Base-by-base conservation (phyloP, 2,329 filamentous ascomycete species). In the Fusarium citri region DNA sequence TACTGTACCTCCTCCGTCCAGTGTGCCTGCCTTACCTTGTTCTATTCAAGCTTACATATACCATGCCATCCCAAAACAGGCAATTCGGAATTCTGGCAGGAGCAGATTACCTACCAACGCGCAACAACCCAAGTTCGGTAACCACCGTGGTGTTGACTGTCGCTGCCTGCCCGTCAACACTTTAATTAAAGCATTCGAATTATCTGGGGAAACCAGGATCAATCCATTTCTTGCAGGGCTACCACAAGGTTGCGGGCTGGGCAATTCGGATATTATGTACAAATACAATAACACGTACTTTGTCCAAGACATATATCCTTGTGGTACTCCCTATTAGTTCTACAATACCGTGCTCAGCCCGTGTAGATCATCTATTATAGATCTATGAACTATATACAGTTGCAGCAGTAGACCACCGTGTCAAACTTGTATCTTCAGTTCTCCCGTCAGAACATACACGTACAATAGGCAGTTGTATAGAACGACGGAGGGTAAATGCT, bases 161-260 rank as follows among this genome's bases (percentile, higher is more conserved):
- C n/a, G 45, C 45, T 41, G 22, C 43, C 45, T 58, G 22, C 50
- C 49, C 48, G 31, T 51, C 23, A 31, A 40, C 23, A 59, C 25
- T 61, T 30, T 30, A 65, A 31, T 61, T 34, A 30, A 63, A 50
- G 31, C 41, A 55, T 57, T 49, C 26, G 34, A 25, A 34, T 43
- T 53, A 49, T 68, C 66, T 60, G 68, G 67, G 64, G 68, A 67
- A 64, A 55, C 58, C 47, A 43, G 53, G 42, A 53, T 69, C 30
- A n/a, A n/a, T 69, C 30, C 16, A n/a, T 65, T 16, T 53, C 22
- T 30, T 37, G 31, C 30, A 57, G 43, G 37, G 28, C 43, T 45
- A 65, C 49, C 50, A 14, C 23, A 25, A 41, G 49, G 22, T 41
- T 26, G n/a, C 41, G n/a, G 49, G 23, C 22, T 41, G 18, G 34